phyloP scores from a whole-genome alignment of 345 rosid species.

The Eucalyptus erythrocorys region DNA sequence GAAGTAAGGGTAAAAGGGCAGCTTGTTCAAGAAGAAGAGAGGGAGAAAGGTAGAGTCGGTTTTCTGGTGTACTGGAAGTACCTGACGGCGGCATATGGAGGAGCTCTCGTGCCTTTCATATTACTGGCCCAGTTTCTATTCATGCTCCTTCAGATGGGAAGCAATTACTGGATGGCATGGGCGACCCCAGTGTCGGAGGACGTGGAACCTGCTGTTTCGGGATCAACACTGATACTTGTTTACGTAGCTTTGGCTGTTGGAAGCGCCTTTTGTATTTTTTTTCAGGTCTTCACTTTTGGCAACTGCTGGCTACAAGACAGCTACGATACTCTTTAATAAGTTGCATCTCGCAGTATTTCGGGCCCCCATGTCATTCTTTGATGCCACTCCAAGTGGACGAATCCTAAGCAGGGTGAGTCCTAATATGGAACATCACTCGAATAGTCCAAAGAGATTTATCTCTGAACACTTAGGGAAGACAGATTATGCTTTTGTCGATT shows the following conservation, averaged over 20 bases:
- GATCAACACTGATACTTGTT: conserved; percentile 28
- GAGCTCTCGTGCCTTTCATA: conserved; percentile 53
- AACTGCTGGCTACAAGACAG: conserved; percentile 45
- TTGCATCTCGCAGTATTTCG: conserved; percentile 59
- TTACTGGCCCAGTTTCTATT: conserved; percentile 37
- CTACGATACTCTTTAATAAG: conserved; percentile 46
- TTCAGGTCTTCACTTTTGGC: conserved; percentile 27
- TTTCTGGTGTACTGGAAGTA: conserved; percentile 61
- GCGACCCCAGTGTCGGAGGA: conserved; percentile 50
- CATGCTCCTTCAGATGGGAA: conserved; percentile 47
- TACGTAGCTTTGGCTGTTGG: conserved; percentile 44
- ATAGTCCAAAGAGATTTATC: not conserved
- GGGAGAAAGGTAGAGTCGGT: conserved; percentile 79
- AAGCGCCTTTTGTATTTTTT: conserved; percentile 50
- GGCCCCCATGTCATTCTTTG: conserved; percentile 80
- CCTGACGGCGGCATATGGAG: conserved; percentile 50
- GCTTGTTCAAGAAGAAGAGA: conserved; percentile 82
- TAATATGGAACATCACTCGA: not conserved
- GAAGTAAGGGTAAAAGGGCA: conserved; percentile 40
- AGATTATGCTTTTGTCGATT: not conserved
- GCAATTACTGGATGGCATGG: conserved; percentile 91
- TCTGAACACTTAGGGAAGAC: not conserved
- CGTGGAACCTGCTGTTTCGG: conserved; percentile 25
- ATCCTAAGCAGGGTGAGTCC: conserved; percentile 43
- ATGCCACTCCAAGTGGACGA: conserved; percentile 64